phyloP scores from a whole-genome alignment of 305 asterid genomes.

The Andrographis paniculata region DNA sequence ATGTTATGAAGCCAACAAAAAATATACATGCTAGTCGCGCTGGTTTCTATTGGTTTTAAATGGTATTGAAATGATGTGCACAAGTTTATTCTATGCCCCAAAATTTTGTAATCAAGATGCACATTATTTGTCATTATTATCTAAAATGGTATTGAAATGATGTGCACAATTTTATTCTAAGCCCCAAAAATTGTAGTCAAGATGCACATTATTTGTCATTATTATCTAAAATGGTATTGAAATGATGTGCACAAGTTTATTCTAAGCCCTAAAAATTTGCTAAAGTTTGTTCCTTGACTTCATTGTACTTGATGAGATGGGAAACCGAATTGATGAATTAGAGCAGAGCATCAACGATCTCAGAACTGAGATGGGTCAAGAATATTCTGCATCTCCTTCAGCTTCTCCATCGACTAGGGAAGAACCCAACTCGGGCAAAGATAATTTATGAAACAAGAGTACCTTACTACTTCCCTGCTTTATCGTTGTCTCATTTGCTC shows the following conservation, averaged over 20 bases:
- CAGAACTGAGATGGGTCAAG: conserved; percentile 72
- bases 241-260: not conserved
- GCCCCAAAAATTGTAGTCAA: too few relatives aligned
- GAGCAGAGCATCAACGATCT: conserved; percentile 82
- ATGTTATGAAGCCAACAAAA: too few relatives aligned
- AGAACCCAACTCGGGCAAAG: conserved; percentile 33
- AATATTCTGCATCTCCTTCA: conserved; percentile 55
- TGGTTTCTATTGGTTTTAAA: too few relatives aligned
- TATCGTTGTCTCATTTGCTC: conserved; percentile 2
- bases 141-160: too few relatives aligned
- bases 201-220: too few relatives aligned
- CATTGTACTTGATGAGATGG: conserved; percentile 69
- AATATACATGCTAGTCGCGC: too few relatives aligned
- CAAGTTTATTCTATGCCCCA: too few relatives aligned
- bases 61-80: too few relatives aligned
- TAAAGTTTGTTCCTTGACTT: conserved; percentile 30
- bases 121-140: too few relatives aligned
- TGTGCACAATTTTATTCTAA: not conserved
- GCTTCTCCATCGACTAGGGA: conserved; percentile 32
- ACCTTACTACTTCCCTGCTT: not conserved
- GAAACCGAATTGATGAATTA: conserved; percentile 62
- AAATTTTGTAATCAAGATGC: too few relatives aligned
- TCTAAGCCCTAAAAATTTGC: too few relatives aligned
- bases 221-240: too few relatives aligned
- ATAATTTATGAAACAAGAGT: not conserved